Evolutionary conservation across 768 basidiomycete genomes (phyloP).

Genomic region (Lactarius trivialis): DNA sequence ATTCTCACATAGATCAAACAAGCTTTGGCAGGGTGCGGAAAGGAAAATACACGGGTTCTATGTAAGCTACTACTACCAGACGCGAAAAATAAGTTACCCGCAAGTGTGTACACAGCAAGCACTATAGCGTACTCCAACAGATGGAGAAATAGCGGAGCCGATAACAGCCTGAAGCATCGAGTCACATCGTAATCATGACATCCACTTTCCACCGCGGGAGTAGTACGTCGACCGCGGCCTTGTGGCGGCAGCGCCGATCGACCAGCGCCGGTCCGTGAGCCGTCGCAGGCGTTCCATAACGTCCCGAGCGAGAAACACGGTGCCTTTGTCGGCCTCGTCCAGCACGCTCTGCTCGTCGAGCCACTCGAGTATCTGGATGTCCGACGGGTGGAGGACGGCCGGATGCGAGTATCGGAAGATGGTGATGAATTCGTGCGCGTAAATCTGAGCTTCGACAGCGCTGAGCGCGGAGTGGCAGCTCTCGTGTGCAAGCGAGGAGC

Average conservation of each 20-base stretch:
- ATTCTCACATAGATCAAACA: too few species aligned
- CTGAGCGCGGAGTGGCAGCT: constrained; percentile 28
- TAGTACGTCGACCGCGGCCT: background rate
- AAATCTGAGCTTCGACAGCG: constrained; percentile 30
- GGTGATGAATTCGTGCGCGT: constrained; percentile 36
- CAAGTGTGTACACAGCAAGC: background rate
- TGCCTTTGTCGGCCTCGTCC: constrained; percentile 33
- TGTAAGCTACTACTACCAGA: background rate
- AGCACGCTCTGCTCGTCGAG: constrained; percentile 29
- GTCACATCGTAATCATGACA: background rate
- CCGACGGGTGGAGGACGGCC: constrained; percentile 31
- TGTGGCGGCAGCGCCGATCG: background rate
- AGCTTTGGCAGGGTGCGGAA: background rate
- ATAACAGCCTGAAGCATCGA: background rate
- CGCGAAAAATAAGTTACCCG: constrained; percentile 6
- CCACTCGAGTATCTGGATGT: constrained; percentile 32
- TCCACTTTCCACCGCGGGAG: constrained; percentile 8
- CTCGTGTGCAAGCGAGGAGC: constrained; percentile 13
- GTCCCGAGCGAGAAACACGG: constrained; percentile 33
- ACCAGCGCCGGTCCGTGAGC: constrained; percentile 24
- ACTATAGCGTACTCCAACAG: background rate
- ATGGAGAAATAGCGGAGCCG: background rate
- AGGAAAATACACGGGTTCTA: background rate
- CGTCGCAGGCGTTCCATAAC: constrained; percentile 31
- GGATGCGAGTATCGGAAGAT: constrained; percentile 35